These are phyloP conservation scores for Fagopyrum tataricum DNA, from an alignment of 148 eudicot species.

Conservation along the genomic window DNA sequence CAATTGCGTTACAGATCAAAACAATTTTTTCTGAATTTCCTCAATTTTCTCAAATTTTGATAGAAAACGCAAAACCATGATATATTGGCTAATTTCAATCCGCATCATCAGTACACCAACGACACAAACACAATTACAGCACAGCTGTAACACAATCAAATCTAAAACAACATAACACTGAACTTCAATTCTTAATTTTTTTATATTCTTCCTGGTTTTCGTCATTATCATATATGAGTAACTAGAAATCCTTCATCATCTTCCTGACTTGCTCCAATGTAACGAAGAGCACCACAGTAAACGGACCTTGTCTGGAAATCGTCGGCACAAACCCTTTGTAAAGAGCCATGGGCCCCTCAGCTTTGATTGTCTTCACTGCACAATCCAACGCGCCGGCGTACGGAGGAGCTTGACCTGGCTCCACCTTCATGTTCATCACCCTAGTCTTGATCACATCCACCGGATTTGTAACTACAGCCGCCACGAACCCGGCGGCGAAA, in stretches of 20 bases:
- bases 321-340: constrained; percentile 89
- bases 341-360: constrained; percentile 64
- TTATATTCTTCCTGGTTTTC: constrained; percentile 6
- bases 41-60: too few species aligned
- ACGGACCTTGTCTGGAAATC: constrained; percentile 86
- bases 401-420: constrained; percentile 37
- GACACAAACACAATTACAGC: neutral
- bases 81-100: neutral
- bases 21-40: too few species aligned
- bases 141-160: too few species aligned
- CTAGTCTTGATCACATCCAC: constrained; percentile 87
- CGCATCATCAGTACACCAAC: neutral
- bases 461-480: constrained; percentile 78
- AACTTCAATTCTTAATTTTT: neutral
- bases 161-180: neutral
- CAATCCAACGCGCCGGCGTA: constrained; percentile 76
- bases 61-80: too few species aligned
- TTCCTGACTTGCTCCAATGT: constrained; percentile 81
- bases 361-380: constrained; percentile 52
- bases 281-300: constrained; percentile 78
- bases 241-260: constrained; percentile 57
- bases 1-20: too few species aligned
- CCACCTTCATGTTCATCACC: constrained; percentile 90
- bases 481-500: constrained; percentile 90
- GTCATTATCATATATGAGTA: constrained; percentile 20